Base-by-base conservation (phyloP, 176 grass and related monocot genomes). In the Phragmites australis region DNA sequence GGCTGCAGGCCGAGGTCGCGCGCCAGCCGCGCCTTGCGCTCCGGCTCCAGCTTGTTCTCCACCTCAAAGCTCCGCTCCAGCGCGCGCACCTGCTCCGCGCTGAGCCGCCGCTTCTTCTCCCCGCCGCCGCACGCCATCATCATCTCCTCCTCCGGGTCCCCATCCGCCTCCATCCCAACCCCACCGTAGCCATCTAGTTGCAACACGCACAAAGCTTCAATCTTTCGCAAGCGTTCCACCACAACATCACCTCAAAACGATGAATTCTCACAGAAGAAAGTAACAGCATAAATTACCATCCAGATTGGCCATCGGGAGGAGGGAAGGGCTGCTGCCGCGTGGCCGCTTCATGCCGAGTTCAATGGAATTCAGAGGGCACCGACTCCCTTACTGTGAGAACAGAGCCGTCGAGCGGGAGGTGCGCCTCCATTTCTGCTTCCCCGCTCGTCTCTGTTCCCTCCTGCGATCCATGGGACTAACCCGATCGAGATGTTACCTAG, bases 41-140 rank as follows among this genome's bases (percentile, higher is more conserved):
- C 91, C 9, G 94, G 89, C 89, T 97, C 94, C 68, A 97, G 79
- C 80, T 94, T 97, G 89, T 97, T 97, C 81, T 97, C 94, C 70
- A 94, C 94, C 85, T 97, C 94, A 74, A 97, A 97, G 79, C 86
- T 97, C 76, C 79, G 84, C 85, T 97, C 94, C 67, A 97, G 82
- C 9, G 94, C 83, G 65, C 75, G 83, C 79, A 97, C 94, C 87
- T 97, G 94, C 82, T 94, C 89, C 31, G 51, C 9, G 72, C 89
- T 94, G 68, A 97, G 80, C 34, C 94, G 85, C 80, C 94, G 78
- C 83, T 97, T 97, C 91, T 97, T 97, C 91, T 93, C 86, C 54
- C 91, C 83, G 23, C 61, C 83, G 61, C 63, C 88, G 72, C 76
- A 79, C 69, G 70, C 29, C 3, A n/a, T n/a, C 84, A 76, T 21